These are phyloP conservation scores for Ascoidea asiatica DNA, from an alignment of 805 yeast genomes.

Conservation along the genomic window DNA sequence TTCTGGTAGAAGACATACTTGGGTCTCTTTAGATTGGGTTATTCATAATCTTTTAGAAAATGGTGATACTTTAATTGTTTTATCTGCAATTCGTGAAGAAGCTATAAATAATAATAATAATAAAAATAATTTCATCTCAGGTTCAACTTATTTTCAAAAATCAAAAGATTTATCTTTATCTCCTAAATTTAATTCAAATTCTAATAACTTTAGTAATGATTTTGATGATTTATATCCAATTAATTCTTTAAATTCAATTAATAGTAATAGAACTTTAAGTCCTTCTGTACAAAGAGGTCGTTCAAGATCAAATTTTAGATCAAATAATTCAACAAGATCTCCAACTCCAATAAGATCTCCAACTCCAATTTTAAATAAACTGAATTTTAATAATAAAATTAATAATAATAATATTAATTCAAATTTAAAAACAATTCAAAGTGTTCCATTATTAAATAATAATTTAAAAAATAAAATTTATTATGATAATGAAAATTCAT, in stretches of 20 bases:
- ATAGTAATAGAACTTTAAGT: background rate
- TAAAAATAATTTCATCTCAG: slow-evolving; percentile 2
- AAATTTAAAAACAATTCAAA: slow-evolving; percentile 29
- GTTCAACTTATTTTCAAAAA: background rate
- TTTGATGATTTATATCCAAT: background rate
- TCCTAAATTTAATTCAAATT: background rate
- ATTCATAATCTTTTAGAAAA: slow-evolving; percentile 38
- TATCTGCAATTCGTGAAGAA: slow-evolving; percentile 33
- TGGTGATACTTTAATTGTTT: slow-evolving; percentile 56
- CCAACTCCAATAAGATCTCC: background rate
- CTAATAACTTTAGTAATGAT: background rate
- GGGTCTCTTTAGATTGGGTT: slow-evolving; percentile 73
- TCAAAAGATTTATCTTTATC: background rate
- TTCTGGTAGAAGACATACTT: slow-evolving; percentile 61
- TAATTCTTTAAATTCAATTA: background rate
- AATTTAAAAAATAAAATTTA: slow-evolving; percentile 6
- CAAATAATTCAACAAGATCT: background rate
- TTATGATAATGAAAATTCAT: slow-evolving; percentile 24
- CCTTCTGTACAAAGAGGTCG: background rate
- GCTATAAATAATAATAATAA: slow-evolving; percentile 11
- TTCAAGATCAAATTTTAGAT: background rate
- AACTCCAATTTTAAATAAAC: background rate
- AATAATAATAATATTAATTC: slow-evolving; percentile 16
- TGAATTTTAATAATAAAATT: slow-evolving; percentile 5
- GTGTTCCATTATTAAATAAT: too few species aligned